Evolutionary conservation across 1,284 basidiomycete genomes (phyloP).

Genomic region (Cutaneotrichosporon sp.): DNA sequence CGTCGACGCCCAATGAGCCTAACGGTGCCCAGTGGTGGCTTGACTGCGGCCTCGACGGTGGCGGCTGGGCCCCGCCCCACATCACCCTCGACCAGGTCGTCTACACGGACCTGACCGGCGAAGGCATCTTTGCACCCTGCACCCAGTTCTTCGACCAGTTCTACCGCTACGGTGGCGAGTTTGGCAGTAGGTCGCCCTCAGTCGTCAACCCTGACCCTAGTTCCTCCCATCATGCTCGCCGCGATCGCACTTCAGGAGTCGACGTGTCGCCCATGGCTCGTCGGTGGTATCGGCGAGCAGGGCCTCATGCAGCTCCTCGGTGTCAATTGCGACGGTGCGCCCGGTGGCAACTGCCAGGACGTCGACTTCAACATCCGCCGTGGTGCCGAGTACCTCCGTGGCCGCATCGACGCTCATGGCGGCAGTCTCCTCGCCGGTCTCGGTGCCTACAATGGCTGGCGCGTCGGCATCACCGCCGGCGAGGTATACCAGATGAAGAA

Average conservation of each 20-base stretch:
- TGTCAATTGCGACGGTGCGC: constrained; percentile 72
- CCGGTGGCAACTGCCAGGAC: constrained; percentile 55
- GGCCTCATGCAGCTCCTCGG: constrained; percentile 79
- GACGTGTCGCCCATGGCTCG: constrained; percentile 55
- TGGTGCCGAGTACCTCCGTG: constrained; percentile 34
- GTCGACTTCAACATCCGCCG: constrained; percentile 61
- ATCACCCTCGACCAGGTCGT: constrained; percentile 60
- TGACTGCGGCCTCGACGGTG: constrained; percentile 67
- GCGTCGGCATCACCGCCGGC: constrained; percentile 62
- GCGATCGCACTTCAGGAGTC: constrained; percentile 81
- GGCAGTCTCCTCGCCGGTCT: constrained; percentile 64
- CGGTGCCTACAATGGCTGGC: constrained; percentile 80
- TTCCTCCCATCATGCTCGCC: constrained; percentile 67
- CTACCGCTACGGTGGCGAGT: constrained; percentile 62
- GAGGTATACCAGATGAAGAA: constrained; percentile 18
- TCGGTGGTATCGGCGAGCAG: constrained; percentile 62
- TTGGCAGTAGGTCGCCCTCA: constrained; percentile 54
- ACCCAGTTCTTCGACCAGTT: constrained; percentile 61
- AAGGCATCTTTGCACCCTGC: constrained; percentile 67
- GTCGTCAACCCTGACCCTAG: background rate
- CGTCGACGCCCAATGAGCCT: constrained; percentile 56
- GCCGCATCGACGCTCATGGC: constrained; percentile 49
- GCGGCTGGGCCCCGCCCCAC: constrained; percentile 44
- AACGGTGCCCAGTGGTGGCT: constrained; percentile 74
- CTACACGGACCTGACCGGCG: constrained; percentile 59